Base-by-base conservation (phyloP, 2,329 filamentous ascomycete species). In the Diaporthe helianthi region DNA sequence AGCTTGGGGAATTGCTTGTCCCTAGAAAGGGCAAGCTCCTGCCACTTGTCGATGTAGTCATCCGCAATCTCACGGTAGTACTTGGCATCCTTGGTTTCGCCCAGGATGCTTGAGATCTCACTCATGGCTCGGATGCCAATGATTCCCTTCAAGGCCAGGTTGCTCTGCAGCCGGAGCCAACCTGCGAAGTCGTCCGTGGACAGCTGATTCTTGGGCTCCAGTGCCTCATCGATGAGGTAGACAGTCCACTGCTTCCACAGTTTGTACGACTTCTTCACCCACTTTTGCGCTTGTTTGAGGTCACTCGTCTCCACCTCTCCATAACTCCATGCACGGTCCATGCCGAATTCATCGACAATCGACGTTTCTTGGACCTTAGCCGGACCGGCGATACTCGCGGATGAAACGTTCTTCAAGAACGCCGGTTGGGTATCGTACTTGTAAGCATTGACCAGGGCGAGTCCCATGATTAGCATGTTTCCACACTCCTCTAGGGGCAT, bases 121-220 rank as follows among this genome's bases (percentile, higher is more conserved):
- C 88, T 89, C 89, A 93, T 93, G 41, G 92, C 92, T 76, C 91
- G 90, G 79, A 93, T 93, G 29, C 92, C 92, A 70, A 94, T 85
- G 71, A 93, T 93, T 38, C 91, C 92, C 78, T 93, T 94, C 49
- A 93, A 81, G 1, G 91, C 91, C 60, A 94, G 81, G 73, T 93
- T 93, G 1, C 90, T 93, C 76, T 93, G 91, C 63, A 93, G 86
- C 12, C 90, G 87, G 54, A 93, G 83, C 86, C 89, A 91, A 54
- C 91, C 92, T 19, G 92, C 92, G 76, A 93, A 93, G 77, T 94
- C 92, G 74, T 94, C 92, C 13, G 92, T 94, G 63, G 87, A 92
- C 13, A 94, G 85, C 78, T 93, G 92, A 71, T 91, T 91, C 38
- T 87, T 85, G 19, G 92, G 91, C 68, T 90, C 85, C 41, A 93